phyloP scores from a whole-genome alignment of 1,284 basidiomycete genomes.

The Leccinum ponderosum region DNA sequence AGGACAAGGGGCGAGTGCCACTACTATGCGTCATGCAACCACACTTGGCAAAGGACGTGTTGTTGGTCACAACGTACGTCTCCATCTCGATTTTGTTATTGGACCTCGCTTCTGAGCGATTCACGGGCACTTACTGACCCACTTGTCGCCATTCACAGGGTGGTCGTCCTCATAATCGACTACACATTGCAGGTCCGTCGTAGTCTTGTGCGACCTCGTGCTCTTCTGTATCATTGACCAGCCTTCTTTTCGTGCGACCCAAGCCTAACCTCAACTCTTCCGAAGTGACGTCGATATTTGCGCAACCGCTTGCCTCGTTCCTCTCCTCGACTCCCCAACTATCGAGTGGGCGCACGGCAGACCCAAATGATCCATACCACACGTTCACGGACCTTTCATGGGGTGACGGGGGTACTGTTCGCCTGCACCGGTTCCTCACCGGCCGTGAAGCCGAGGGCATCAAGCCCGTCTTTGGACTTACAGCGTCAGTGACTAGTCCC shows the following conservation, averaged over 20 bases:
- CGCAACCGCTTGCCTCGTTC: conserved; percentile 76
- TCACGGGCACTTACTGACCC: background rate
- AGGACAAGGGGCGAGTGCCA: conserved; percentile 66
- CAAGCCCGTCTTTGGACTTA: conserved; percentile 82
- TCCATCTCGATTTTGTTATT: background rate
- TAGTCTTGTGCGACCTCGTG: background rate
- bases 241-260: background rate
- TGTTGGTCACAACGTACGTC: conserved; percentile 80
- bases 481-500: conserved; percentile 57
- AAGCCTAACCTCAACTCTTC: conserved; percentile 77
- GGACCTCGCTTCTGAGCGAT: background rate
- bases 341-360: conserved; percentile 42
- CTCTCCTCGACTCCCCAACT: conserved; percentile 65
- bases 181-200: conserved; percentile 57
- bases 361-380: conserved; percentile 51
- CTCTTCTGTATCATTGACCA: background rate
- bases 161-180: conserved; percentile 81
- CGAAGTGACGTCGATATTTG: conserved; percentile 81
- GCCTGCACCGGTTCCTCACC: conserved; percentile 79
- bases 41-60: conserved; percentile 68
- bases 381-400: conserved; percentile 57
- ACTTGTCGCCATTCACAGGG: conserved; percentile 43
- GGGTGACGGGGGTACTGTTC: conserved; percentile 34
- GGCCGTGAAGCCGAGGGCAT: conserved; percentile 78
- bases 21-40: conserved; percentile 76